These are phyloP conservation scores for Diaporthe humulicola DNA, from an alignment of 2,329 filamentous ascomycete genomes.

Conservation along the genomic window DNA sequence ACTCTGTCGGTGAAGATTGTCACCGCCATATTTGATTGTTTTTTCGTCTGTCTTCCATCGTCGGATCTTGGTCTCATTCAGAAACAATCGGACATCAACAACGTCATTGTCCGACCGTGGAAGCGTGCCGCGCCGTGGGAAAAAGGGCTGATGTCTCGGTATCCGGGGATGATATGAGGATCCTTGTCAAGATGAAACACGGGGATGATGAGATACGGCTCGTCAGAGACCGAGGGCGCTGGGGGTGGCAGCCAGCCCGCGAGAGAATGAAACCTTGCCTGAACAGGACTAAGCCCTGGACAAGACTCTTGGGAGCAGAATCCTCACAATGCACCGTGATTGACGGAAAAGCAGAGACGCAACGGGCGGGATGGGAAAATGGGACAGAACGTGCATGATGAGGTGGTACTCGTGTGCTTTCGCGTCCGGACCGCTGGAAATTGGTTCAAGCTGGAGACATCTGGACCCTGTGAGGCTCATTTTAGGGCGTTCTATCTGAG, in stretches of 20 bases:
- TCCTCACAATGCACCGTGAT: conserved; percentile 6
- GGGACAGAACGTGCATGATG: conserved; percentile 14
- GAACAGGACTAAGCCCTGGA: conserved; percentile 7
- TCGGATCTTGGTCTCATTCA: conserved; percentile 24
- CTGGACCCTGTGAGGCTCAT: conserved; percentile 29
- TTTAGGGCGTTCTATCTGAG: conserved; percentile 15
- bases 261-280: conserved; percentile 7
- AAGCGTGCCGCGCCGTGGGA: conserved; percentile 21
- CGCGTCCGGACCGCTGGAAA: conserved; percentile 27
- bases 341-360: conserved; percentile 25
- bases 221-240: conserved; percentile 24
- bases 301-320: conserved; percentile 5
- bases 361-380: conserved; percentile 12
- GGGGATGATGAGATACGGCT: conserved; percentile 33
- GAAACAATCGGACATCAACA: background rate
- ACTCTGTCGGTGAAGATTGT: background rate
- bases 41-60: conserved; percentile 1
- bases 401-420: conserved; percentile 26
- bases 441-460: conserved; percentile 21
- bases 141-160: conserved; percentile 31
- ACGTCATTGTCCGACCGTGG: conserved; percentile 17
- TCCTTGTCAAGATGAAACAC: conserved; percentile 34
- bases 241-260: conserved; percentile 8
- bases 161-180: conserved; percentile 27
- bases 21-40: conserved; percentile 13